These are phyloP conservation scores for Kitagawia praeruptora DNA, from an alignment of 129 eudicot genomes.

Conservation along the genomic window DNA sequence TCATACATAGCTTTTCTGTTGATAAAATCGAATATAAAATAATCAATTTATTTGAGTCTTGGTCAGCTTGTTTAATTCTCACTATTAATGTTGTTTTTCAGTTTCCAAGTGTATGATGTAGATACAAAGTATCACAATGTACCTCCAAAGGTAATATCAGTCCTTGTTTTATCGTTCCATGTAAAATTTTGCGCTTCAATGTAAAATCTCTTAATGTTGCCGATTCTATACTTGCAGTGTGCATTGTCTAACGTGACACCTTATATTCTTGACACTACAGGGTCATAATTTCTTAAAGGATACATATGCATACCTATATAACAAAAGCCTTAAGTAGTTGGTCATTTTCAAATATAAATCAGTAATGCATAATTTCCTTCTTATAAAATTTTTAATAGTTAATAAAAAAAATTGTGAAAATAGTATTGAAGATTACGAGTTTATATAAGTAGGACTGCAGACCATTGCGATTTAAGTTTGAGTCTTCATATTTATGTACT, in stretches of 20 bases:
- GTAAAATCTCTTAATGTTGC: neutral
- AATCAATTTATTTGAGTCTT: slow-evolving; percentile 5
- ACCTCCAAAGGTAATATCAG: slow-evolving; percentile 59
- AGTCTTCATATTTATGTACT: neutral
- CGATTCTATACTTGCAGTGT: neutral
- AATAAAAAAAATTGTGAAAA: neutral
- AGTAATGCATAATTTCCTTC: neutral
- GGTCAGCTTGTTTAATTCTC: slow-evolving; percentile 5
- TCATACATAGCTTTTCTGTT: neutral
- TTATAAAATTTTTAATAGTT: neutral
- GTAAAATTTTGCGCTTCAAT: neutral
- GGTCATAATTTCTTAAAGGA: neutral
- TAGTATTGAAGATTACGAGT: neutral
- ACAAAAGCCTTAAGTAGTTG: neutral
- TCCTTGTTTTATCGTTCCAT: neutral
- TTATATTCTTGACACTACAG: neutral
- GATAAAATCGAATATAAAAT: neutral
- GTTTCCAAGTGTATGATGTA: slow-evolving; percentile 89
- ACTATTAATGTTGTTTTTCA: slow-evolving; percentile 27
- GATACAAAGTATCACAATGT: slow-evolving; percentile 74
- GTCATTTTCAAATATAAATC: neutral
- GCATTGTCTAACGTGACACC: neutral
- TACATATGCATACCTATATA: neutral
- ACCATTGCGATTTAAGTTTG: neutral
- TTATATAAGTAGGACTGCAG: neutral